Base-by-base conservation (phyloP, 1,284 basidiomycete genomes). In the Cryptococcus depauperatus region DNA sequence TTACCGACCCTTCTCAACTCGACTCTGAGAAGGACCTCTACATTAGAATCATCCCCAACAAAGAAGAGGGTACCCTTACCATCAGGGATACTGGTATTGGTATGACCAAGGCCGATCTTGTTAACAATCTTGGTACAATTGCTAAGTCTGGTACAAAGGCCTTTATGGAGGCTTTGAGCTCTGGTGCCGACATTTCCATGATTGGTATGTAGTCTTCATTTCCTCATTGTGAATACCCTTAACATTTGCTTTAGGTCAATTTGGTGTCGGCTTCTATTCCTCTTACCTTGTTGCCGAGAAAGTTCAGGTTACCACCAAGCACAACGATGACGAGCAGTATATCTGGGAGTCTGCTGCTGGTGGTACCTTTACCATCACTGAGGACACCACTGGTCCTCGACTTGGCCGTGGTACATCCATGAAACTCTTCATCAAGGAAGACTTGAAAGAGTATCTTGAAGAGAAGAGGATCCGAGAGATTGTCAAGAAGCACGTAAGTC, bases 281-380 rank as follows among this genome's bases (percentile, higher is more conserved):
- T 88, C 90, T 21, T 99, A 98, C 81, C 88, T 98, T 62, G 92
- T 97, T 58, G 92, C 95, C 63, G 92, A 98, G 75, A 84, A 84
- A 59, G 95, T 98, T 9, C 90, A 96, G 76, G 86, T 98, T 69
- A 86, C 96, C 76, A 93, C 93, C 63, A 98, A 98, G 78, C 89
- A 99, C 82, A 98, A 98, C 70, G 95, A 99, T 67, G 93, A 98
- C 72, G 95, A 98, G 76, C 93, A 99, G 76, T 97, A 98, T 79
- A 92, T 97, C 74, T 98, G 95, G 95, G 93, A 97, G 80, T 97
- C 93, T 18, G 85, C 95, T 55, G 93, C 95, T 37, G 95, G 93
- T 69, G 95, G 95, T 53, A 98, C 95, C 46, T 99, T 98, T 79
- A 98, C 93, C 70, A 96, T 99, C 76, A 95, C 91, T 50, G 85